phyloP scores from a whole-genome alignment of 2,329 filamentous ascomycete genomes.

The Verticillium tricorpus region DNA sequence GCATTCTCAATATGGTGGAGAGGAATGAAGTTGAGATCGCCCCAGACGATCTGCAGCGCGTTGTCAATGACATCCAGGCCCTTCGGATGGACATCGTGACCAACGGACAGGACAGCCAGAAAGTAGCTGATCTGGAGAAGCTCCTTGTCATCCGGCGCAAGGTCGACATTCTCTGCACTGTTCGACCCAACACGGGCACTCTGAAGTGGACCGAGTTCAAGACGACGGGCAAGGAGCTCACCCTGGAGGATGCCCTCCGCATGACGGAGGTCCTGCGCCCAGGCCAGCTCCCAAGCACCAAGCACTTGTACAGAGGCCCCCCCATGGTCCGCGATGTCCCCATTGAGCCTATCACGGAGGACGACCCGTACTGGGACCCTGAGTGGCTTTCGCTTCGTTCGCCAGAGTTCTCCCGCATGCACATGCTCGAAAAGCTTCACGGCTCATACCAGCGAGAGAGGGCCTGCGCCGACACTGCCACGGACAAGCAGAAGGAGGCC shows the following conservation, averaged over 20 bases:
- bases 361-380: constrained; percentile 22
- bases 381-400: constrained; percentile 24
- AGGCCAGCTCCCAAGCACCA: background rate
- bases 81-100: background rate
- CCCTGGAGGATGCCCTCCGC: background rate
- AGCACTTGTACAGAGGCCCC: background rate
- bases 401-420: constrained; percentile 19
- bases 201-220: background rate
- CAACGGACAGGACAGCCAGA: background rate
- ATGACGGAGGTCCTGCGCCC: background rate
- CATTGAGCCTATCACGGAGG: constrained; percentile 21
- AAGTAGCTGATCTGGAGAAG: background rate
- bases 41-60: background rate
- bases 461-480: background rate
- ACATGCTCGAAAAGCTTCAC: constrained; percentile 3
- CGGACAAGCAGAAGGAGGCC: background rate
- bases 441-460: background rate
- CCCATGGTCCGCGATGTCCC: constrained; percentile 10
- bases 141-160: background rate
- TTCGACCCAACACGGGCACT: background rate
- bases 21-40: background rate
- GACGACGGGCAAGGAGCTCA: background rate
- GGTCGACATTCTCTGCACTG: background rate
- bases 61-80: background rate
- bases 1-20: background rate